phyloP scores from a whole-genome alignment of 2,329 filamentous ascomycete species.

The Sclerotinia glacialis region DNA sequence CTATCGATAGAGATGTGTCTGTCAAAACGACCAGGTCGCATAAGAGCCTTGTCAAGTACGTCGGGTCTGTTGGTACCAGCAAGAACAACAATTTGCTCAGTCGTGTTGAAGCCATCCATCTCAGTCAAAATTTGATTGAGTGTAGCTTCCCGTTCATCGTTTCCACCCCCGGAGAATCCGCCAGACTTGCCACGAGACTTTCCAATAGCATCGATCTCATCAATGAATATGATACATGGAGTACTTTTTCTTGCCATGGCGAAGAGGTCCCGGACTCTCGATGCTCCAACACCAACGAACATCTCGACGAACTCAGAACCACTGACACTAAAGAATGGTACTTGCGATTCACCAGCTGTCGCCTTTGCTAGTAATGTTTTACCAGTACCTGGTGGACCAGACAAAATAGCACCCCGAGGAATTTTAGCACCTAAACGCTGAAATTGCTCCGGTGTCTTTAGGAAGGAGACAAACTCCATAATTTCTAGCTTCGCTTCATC shows the following conservation, averaged over 20 bases:
- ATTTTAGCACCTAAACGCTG: constrained; percentile 96
- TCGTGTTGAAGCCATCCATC: constrained; percentile 99
- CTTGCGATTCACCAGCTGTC: constrained; percentile 92
- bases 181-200: constrained; percentile 81
- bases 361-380: constrained; percentile 97
- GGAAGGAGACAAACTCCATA: constrained; percentile 98
- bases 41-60: constrained; percentile 89
- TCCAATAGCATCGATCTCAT: constrained; percentile 98
- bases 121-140: constrained; percentile 98
- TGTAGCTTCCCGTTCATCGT: constrained; percentile 94
- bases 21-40: constrained; percentile 96
- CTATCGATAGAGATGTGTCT: constrained; percentile 92
- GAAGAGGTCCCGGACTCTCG: constrained; percentile 91
- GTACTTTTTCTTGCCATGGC: constrained; percentile 92
- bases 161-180: constrained; percentile 72
- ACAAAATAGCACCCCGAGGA: constrained; percentile 91
- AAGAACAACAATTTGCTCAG: constrained; percentile 92
- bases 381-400: constrained; percentile 96
- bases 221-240: constrained; percentile 98
- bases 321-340: constrained; percentile 97
- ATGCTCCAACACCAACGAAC: constrained; percentile 98
- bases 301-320: constrained; percentile 99
- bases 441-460: constrained; percentile 90
- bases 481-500: constrained; percentile 98
- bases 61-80: constrained; percentile 96